A percentile compares a stretch with the other conserved stretches of the same genome.
Conservation (phyloP, 495 filamentous ascomycete species). For the Hypoxylon rickii region DNA sequence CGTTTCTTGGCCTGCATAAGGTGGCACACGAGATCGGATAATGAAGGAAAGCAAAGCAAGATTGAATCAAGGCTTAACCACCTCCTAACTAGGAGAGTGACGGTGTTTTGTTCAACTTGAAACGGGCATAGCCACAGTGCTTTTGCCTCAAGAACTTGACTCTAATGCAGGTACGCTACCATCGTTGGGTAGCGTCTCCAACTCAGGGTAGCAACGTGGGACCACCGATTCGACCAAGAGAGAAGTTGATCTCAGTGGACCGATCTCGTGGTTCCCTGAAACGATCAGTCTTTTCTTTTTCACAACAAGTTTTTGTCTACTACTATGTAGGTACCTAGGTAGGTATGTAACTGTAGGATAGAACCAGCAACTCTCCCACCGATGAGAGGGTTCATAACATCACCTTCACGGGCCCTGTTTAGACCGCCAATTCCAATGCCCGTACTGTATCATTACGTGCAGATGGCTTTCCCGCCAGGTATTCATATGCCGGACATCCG, state of each 20-base stretch:
- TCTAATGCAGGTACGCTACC: slow-evolving; percentile 38
- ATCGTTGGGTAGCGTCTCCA: slow-evolving; percentile 22
- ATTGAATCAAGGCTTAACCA: slow-evolving; percentile 5
- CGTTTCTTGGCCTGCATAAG: slow-evolving; percentile 7
- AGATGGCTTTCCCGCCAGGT: too few species aligned
- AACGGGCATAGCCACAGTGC: slow-evolving; percentile 38
- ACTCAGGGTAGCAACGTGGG: slow-evolving; percentile 20
- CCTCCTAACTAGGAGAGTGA: slow-evolving; percentile 13
- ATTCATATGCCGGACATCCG: slow-evolving; percentile 5
- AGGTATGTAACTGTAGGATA: too few species aligned
- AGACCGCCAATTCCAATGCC: too few species aligned
- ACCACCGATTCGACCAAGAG: slow-evolving; percentile 19
- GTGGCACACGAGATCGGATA: slow-evolving; percentile 3
- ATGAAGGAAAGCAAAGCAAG: slow-evolving; percentile 24
- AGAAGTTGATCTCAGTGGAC: slow-evolving; percentile 3
- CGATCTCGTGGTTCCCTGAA: slow-evolving; percentile 25
- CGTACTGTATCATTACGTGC: too few species aligned
- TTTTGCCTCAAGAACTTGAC: slow-evolving; percentile 12
- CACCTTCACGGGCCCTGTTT: too few species aligned
- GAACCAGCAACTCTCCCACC: too few species aligned
- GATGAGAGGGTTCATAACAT: too few species aligned
- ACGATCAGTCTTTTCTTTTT: slow-evolving; percentile 19
- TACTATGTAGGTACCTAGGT: too few species aligned
- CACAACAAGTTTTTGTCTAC: too few species aligned
- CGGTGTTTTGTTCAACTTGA: slow-evolving; percentile 32